These are phyloP conservation scores for Diaporthe sp. DNA, from an alignment of 2,329 filamentous ascomycete species.

Conservation along the genomic window DNA sequence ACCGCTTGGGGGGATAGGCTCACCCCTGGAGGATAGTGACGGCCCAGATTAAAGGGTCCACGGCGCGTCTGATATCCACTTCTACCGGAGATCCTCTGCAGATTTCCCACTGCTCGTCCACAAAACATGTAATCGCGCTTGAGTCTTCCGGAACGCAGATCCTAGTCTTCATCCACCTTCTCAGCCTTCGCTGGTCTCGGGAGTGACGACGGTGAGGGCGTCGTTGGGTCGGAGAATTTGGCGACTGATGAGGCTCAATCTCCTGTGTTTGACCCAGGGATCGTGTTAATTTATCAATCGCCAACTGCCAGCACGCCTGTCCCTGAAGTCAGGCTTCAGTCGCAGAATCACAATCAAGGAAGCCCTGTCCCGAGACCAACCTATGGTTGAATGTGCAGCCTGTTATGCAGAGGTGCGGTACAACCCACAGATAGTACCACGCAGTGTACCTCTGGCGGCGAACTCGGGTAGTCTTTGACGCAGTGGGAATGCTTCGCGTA, in stretches of 20 bases:
- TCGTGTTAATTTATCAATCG: constrained; percentile 21
- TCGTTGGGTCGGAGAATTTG: constrained; percentile 29
- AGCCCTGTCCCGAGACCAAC: constrained; percentile 15
- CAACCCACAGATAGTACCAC: not conserved
- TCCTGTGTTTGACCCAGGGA: constrained; percentile 31
- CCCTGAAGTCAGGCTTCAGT: not conserved
- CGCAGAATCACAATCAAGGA: constrained; percentile 3
- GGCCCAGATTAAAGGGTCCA: constrained; percentile 41
- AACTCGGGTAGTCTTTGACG: not conserved
- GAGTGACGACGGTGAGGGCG: constrained; percentile 23
- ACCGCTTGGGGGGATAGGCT: constrained; percentile 30
- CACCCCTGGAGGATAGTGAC: constrained; percentile 26
- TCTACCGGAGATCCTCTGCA: constrained; percentile 39
- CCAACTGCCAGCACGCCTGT: constrained; percentile 12
- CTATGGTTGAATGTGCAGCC: constrained; percentile 9
- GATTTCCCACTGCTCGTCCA: constrained; percentile 34
- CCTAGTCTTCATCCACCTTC: constrained; percentile 15
- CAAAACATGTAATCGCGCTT: constrained; percentile 30
- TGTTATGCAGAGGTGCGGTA: not conserved
- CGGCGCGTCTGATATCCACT: constrained; percentile 38
- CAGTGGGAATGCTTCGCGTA: not conserved
- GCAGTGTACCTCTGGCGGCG: not conserved
- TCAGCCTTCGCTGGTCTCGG: constrained; percentile 28
- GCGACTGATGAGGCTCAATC: constrained; percentile 24
- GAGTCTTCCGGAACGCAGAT: constrained; percentile 24